Conservation (phyloP, 2,329 filamentous ascomycete species). For the Ophidiomyces ophidiicola region DNA sequence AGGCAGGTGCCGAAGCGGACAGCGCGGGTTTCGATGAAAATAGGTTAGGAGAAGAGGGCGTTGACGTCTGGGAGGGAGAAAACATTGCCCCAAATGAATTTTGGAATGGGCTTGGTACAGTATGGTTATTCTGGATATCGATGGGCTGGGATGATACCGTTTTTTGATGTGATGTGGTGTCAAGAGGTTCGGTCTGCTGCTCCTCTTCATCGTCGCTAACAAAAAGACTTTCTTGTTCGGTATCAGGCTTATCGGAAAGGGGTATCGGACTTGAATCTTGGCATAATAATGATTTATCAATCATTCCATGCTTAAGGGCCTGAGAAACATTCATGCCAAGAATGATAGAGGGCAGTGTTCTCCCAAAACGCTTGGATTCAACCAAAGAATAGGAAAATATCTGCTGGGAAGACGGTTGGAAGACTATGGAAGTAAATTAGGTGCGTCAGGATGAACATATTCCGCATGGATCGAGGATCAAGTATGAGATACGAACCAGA, state of each 20-base stretch:
- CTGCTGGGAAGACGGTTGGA: slow-evolving; percentile 38
- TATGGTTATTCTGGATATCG: no score
- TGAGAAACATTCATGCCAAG: slow-evolving; percentile 43
- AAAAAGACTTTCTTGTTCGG: slow-evolving; percentile 29
- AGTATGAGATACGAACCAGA: slow-evolving; percentile 29
- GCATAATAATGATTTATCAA: slow-evolving; percentile 33
- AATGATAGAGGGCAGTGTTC: slow-evolving; percentile 46
- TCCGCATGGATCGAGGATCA: slow-evolving; percentile 15
- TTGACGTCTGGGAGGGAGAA: no score
- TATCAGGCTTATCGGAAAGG: slow-evolving; percentile 21
- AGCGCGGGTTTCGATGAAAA: neutral
- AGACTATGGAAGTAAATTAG: slow-evolving; percentile 23
- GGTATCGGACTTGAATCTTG: slow-evolving; percentile 19
- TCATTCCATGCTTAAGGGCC: slow-evolving; percentile 39
- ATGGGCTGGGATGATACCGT: neutral
- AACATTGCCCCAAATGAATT: no score
- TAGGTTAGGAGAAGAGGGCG: neutral
- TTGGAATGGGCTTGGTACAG: no score
- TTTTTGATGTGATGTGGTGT: slow-evolving; percentile 10
- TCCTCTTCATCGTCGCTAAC: slow-evolving; percentile 26
- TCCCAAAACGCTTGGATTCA: slow-evolving; percentile 45
- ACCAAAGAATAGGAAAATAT: slow-evolving; percentile 43
- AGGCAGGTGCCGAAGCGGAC: neutral
- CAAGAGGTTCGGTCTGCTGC: slow-evolving; percentile 17
- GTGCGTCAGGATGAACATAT: slow-evolving; percentile 5